A percentile compares a stretch with the other conserved stretches of the same genome.
Evolutionary conservation across 768 basidiomycete species (phyloP).

Genomic region (Antrodiella citrinella): DNA sequence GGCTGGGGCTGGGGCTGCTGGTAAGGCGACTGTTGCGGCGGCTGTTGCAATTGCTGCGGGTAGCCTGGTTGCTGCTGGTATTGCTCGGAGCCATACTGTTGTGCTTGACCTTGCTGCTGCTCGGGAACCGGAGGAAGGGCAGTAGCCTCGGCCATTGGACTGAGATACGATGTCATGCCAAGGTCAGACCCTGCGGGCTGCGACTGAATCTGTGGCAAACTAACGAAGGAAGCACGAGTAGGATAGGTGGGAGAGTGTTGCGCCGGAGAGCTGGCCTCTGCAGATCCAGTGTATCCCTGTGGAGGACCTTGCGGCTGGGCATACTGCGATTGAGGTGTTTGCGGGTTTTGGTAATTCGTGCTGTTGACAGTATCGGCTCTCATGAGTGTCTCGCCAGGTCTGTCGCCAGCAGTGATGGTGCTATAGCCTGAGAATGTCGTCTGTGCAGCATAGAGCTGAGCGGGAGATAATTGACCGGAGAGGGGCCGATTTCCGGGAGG

Average conservation of each 20-base stretch:
- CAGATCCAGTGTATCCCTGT: background rate
- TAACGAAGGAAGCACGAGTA: background rate
- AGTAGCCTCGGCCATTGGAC: background rate
- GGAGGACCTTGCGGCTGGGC: background rate
- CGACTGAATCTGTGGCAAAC: background rate
- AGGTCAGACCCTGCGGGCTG: background rate
- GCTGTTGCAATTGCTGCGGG: too few species aligned
- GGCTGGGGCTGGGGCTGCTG: background rate
- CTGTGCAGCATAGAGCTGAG: background rate
- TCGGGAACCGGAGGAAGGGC: background rate
- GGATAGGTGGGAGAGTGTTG: background rate
- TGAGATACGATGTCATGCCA: background rate
- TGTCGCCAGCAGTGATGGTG: background rate
- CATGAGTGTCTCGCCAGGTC: background rate
- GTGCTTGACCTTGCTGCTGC: too few species aligned
- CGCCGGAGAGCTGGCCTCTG: background rate
- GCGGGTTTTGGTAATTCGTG: background rate
- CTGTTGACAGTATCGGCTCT: background rate
- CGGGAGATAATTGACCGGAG: background rate
- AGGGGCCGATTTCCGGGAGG: background rate
- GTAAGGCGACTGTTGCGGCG: background rate
- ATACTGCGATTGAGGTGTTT: background rate
- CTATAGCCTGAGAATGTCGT: background rate
- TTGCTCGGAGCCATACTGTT: too few species aligned
- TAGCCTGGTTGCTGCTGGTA: too few species aligned